These are phyloP conservation scores for Puccinia coronata DNA, from an alignment of 1,284 basidiomycete species.

Conservation along the genomic window DNA sequence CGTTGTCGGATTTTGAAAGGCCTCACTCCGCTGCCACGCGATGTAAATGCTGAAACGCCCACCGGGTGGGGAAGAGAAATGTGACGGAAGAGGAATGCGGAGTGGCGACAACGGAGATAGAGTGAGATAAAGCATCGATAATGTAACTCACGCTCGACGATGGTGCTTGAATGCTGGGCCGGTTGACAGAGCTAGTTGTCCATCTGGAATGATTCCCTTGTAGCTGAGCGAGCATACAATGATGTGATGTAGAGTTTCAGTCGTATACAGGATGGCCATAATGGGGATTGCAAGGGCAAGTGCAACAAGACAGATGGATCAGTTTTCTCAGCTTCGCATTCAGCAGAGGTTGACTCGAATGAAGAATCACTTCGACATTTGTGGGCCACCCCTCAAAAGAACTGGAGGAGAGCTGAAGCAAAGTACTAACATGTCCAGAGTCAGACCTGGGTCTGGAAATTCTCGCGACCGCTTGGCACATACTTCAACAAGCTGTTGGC, in stretches of 20 bases:
- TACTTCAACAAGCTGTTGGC: constrained; percentile 33
- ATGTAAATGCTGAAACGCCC: neutral
- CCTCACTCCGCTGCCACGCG: constrained; percentile 14
- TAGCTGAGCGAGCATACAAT: constrained; percentile 14
- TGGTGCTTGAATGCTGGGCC: constrained; percentile 38
- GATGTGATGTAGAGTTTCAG: neutral
- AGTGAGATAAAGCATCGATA: neutral
- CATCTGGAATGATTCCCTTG: constrained; percentile 43
- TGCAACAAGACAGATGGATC: neutral
- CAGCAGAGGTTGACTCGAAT: neutral
- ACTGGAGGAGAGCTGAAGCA: neutral
- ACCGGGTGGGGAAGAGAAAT: neutral
- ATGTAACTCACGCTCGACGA: constrained; percentile 47
- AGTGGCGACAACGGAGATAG: constrained; percentile 26
- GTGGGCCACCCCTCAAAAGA: neutral
- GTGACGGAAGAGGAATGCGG: neutral
- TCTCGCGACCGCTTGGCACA: constrained; percentile 33
- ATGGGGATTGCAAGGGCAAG: neutral
- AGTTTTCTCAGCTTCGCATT: neutral
- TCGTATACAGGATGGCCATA: neutral
- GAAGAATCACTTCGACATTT: neutral
- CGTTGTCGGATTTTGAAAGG: constrained; percentile 27
- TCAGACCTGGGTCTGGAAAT: constrained; percentile 46
- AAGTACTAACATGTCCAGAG: constrained; percentile 45
- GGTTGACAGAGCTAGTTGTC: constrained; percentile 36